phyloP scores from a whole-genome alignment of 2,329 filamentous ascomycete species.

The Apiospora malaysiana region DNA sequence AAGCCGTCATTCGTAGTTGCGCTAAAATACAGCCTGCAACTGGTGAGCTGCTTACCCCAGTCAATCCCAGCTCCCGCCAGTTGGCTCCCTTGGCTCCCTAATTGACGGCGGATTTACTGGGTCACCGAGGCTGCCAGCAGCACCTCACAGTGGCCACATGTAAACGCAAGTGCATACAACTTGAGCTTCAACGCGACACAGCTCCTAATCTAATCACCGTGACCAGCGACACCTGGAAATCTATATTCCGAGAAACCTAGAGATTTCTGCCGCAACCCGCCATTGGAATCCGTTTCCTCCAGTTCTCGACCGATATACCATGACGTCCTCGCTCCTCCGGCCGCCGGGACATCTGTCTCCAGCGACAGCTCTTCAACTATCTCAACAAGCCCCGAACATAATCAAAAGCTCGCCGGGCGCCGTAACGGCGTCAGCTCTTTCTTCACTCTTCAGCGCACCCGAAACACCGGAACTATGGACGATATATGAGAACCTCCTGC shows the following conservation, averaged over 20 bases:
- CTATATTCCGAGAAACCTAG: not conserved
- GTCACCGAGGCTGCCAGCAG: constrained; percentile 14
- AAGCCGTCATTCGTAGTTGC: constrained; percentile 15
- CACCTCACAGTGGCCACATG: constrained; percentile 13
- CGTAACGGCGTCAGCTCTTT: constrained; percentile 59
- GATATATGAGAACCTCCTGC: constrained; percentile 83
- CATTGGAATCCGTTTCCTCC: not conserved
- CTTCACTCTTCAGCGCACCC: constrained; percentile 58
- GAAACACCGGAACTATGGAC: constrained; percentile 86
- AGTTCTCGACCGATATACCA: constrained; percentile 24
- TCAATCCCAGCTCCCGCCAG: not conserved
- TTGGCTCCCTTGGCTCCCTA: not conserved
- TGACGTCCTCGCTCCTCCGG: constrained; percentile 53
- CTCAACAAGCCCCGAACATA: constrained; percentile 65
- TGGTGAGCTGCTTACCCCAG: constrained; percentile 11
- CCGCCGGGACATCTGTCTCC: constrained; percentile 63
- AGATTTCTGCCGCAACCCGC: not conserved
- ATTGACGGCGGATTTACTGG: constrained; percentile 9
- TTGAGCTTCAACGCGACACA: not conserved
- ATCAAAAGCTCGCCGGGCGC: constrained; percentile 60
- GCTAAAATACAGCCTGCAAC: constrained; percentile 4
- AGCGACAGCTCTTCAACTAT: constrained; percentile 59
- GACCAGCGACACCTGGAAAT: not conserved
- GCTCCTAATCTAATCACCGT: not conserved
- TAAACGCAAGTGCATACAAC: not conserved